Conservation (phyloP, 176 grass and related monocot species). For the Oryza longistaminata region DNA sequence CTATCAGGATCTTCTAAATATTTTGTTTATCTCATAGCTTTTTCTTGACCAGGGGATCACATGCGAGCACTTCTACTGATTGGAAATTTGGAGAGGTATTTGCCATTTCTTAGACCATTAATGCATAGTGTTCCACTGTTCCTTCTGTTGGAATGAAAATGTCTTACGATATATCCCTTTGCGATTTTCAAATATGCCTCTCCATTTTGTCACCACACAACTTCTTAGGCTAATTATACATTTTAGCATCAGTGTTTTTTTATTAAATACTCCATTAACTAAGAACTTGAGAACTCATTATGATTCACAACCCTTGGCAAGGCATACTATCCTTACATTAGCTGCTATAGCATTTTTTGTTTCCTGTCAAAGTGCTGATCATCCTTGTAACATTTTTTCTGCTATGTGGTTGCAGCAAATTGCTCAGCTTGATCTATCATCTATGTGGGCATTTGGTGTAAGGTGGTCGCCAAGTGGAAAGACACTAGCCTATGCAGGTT, state of each 20-base stretch:
- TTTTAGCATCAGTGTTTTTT: slow-evolving; percentile 6
- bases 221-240: not conserved
- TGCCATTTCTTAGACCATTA: slow-evolving; percentile 6
- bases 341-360: slow-evolving; percentile 1
- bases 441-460: slow-evolving; percentile 92
- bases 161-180: not conserved
- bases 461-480: slow-evolving; percentile 96
- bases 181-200: not conserved
- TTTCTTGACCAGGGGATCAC: slow-evolving; percentile 58
- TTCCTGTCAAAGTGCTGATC: not conserved
- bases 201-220: not conserved
- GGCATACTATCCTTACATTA: not conserved
- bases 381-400: slow-evolving; percentile 24
- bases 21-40: slow-evolving; percentile 38
- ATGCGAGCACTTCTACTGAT: slow-evolving; percentile 57
- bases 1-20: slow-evolving; percentile 29
- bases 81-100: slow-evolving; percentile 94
- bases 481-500: slow-evolving; percentile 93
- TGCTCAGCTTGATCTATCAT: slow-evolving; percentile 90
- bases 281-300: not conserved
- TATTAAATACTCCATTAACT: not conserved
- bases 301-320: not conserved
- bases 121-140: not conserved
- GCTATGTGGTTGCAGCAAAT: slow-evolving; percentile 72
- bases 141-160: not conserved